Conservation (phyloP, 1,284 basidiomycete species). For the Waitea zeae region DNA sequence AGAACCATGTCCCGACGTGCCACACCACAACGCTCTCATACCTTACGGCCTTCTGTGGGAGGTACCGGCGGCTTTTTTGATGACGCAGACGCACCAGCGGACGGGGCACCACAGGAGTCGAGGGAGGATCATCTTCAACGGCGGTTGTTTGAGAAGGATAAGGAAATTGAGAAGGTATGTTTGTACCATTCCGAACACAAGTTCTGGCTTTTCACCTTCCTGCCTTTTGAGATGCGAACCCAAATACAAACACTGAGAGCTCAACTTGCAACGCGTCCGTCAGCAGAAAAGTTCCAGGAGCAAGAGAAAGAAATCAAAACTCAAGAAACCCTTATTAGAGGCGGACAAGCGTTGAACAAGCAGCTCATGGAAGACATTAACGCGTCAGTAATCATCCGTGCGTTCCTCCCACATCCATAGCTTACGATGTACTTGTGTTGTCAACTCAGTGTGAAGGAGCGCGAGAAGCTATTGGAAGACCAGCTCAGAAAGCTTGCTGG, state of each 20-base stretch:
- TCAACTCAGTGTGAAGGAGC: conserved; percentile 9
- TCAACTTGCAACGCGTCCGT: conserved; percentile 44
- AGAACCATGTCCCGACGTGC: too few species aligned
- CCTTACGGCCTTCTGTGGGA: too few species aligned
- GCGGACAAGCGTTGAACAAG: conserved; percentile 65
- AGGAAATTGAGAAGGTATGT: conserved; percentile 50
- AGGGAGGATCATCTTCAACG: too few species aligned
- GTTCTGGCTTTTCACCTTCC: too few species aligned
- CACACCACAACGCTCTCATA: too few species aligned
- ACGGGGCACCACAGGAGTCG: too few species aligned
- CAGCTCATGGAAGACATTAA: conserved; percentile 60
- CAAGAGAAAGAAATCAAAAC: conserved; percentile 54
- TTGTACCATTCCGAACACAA: too few species aligned
- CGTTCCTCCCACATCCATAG: background rate
- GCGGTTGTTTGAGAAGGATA: conserved; percentile 50
- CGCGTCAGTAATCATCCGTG: conserved; percentile 20
- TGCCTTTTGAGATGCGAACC: conserved; percentile 37
- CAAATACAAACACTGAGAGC: conserved; percentile 43
- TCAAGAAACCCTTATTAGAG: conserved; percentile 51
- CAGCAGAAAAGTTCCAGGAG: conserved; percentile 40
- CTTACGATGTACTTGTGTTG: background rate
- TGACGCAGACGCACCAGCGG: too few species aligned
- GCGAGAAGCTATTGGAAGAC: conserved; percentile 56
- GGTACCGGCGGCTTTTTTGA: too few species aligned
- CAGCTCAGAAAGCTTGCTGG: conserved; percentile 51